Evolutionary conservation across 2,329 filamentous ascomycete genomes (phyloP), one percentile per base, ranked within the genome.

Genomic region (Chrysoporthe puriensis): DNA sequence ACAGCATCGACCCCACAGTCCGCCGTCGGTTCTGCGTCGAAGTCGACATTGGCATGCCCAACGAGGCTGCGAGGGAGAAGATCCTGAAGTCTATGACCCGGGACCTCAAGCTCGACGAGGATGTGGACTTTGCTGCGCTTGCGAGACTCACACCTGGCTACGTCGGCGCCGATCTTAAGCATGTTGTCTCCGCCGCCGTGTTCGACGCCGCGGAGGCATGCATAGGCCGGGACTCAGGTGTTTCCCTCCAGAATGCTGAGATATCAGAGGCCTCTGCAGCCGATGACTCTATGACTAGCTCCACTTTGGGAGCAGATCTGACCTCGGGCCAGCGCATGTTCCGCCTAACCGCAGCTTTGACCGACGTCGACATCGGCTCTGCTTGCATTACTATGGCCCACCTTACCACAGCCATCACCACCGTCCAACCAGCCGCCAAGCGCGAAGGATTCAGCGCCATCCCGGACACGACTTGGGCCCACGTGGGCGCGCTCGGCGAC

Each of bases 371-470:
- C 48, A 40, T 69, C 54, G 70, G 73, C 40, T 70, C 73, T 40
- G 72, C 74, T 63, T 64, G 72, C 64, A 72, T 83, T 64, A 76
- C 76, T 7, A 91, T 81, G 78, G 83, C 77, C 80, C 81, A 97
- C 71, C 96, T 98, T 77, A 82, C 90, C 34, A 82, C 84, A 1
- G 94, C 94, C 2, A 85, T 97, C 3, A 88, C 91, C 11, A 86
- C 87, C 67, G 87, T 97, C 70, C 86, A 93, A 76, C 88, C 94
- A 36, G 95, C 93, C 1, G 91, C 91, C 6, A 94, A 95, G 77
- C 90, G 94, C 62, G 95, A 99, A 80, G 96, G 96, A 59, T 99
- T 99, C 78, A 94, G 93, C 14, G 96, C 93, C 0, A 93, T 98
- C 57, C 96, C 96, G 8, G 90, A 94, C 76, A 95, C 96, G 5